Evolutionary conservation across 2,329 filamentous ascomycete species (phyloP).

Genomic region (Colletotrichum sp.): DNA sequence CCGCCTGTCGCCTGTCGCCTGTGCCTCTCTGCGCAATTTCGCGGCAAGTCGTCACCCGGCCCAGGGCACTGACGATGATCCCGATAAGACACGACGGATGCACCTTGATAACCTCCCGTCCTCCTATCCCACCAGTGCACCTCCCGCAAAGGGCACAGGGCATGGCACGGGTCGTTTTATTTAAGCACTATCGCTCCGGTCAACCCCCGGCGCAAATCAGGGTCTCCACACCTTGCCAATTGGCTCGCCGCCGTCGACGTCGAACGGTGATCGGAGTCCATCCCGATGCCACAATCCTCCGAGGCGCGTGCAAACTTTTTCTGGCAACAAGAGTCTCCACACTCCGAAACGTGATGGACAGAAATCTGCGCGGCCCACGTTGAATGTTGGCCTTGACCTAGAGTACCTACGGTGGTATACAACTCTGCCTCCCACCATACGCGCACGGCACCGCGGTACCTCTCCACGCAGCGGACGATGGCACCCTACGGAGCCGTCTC

Average conservation of each 20-base stretch:
- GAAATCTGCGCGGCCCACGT: not conserved
- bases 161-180: not conserved
- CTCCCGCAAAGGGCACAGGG: not conserved
- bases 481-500: not conserved
- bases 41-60: not conserved
- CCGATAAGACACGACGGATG: not conserved
- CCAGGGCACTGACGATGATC: not conserved
- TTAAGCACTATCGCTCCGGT: conserved; percentile 12
- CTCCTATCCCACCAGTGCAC: not conserved
- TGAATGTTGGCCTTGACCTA: not conserved
- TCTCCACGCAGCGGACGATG: not conserved
- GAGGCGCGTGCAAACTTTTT: conserved; percentile 16
- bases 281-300: conserved; percentile 15
- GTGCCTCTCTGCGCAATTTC: not conserved
- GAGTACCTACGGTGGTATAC: not conserved
- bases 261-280: conserved; percentile 6
- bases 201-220: conserved; percentile 21
- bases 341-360: not conserved
- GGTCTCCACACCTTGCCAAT: not conserved
- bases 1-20: not conserved
- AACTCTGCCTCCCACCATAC: not conserved
- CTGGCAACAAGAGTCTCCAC: not conserved
- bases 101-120: not conserved
- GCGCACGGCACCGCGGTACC: not conserved
- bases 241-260: not conserved